Percentiles rank a stretch among this genome's conserved stretches.
Conservation (phyloP, 176 grass and related monocot genomes). For the Neostapfia colusana region DNA sequence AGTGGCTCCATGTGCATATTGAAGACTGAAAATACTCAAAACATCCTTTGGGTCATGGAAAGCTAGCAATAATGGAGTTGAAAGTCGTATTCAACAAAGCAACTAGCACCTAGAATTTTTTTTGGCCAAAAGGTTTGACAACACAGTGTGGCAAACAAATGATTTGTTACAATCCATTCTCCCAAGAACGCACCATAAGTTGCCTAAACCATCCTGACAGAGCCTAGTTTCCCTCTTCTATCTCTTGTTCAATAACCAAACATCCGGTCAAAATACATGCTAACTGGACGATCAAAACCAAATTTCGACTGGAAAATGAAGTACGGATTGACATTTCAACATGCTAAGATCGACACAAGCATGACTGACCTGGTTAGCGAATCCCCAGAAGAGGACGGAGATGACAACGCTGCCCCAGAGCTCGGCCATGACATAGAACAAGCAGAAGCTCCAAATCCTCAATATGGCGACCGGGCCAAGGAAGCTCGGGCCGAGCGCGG, state of each 20-base stretch:
- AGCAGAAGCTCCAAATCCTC: constrained; percentile 89
- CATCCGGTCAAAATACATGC: background rate
- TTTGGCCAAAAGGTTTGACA: background rate
- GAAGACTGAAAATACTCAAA: constrained; percentile 33
- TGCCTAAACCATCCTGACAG: constrained; percentile 16
- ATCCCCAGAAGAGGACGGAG: constrained; percentile 91
- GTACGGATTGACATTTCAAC: background rate
- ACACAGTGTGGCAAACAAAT: background rate
- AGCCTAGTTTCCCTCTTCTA: background rate
- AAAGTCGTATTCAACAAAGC: background rate
- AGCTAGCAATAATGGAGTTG: constrained; percentile 27
- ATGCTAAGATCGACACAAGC: constrained; percentile 12
- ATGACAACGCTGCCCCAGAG: constrained; percentile 90
- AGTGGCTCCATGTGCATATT: constrained; percentile 31
- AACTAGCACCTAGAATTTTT: constrained; percentile 25
- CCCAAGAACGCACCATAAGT: background rate
- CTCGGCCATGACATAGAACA: constrained; percentile 97
- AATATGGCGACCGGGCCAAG: constrained; percentile 71
- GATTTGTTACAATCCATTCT: background rate
- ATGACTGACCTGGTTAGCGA: constrained; percentile 70
- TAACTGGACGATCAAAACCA: constrained; percentile 2
- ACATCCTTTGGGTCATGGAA: constrained; percentile 25
- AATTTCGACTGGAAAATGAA: background rate
- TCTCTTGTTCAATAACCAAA: constrained; percentile 5
- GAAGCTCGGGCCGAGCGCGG: constrained; percentile 72